phyloP scores from a whole-genome alignment of 2,329 filamentous ascomycete genomes.

The Paradendryphiella salina region DNA sequence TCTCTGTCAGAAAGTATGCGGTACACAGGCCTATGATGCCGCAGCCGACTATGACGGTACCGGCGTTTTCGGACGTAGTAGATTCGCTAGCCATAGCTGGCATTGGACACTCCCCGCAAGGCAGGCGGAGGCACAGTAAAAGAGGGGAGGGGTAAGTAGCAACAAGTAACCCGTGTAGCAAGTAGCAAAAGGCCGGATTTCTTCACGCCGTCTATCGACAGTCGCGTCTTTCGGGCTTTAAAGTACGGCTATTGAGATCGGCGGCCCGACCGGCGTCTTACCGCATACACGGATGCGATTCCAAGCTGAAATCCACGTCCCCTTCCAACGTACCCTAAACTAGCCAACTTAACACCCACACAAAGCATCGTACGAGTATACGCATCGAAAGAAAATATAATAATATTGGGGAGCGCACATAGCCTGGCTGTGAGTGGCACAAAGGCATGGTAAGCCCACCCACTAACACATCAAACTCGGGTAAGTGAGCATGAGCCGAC shows the following conservation, averaged over 20 bases:
- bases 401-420: not conserved
- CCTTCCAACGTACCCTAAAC: too few species aligned
- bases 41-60: conserved; percentile 47
- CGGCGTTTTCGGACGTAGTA: conserved; percentile 8
- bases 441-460: not conserved
- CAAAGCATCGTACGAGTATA: not conserved
- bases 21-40: conserved; percentile 53
- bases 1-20: conserved; percentile 65
- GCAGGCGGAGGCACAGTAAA: not conserved
- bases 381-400: not conserved
- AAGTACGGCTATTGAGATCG: not conserved
- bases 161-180: not conserved
- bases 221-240: not conserved
- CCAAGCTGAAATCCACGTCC: not conserved
- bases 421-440: not conserved
- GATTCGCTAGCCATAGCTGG: conserved; percentile 5
- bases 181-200: too few species aligned
- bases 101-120: conserved; percentile 1
- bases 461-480: conserved; percentile 3
- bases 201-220: too few species aligned
- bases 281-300: not conserved
- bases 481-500: conserved; percentile 10
- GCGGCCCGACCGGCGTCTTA: not conserved
- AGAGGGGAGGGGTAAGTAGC: not conserved
- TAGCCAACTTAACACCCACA: not conserved